Conservation (phyloP, 2,329 filamentous ascomycete species). For the Dothidotthia symphoricarpi region DNA sequence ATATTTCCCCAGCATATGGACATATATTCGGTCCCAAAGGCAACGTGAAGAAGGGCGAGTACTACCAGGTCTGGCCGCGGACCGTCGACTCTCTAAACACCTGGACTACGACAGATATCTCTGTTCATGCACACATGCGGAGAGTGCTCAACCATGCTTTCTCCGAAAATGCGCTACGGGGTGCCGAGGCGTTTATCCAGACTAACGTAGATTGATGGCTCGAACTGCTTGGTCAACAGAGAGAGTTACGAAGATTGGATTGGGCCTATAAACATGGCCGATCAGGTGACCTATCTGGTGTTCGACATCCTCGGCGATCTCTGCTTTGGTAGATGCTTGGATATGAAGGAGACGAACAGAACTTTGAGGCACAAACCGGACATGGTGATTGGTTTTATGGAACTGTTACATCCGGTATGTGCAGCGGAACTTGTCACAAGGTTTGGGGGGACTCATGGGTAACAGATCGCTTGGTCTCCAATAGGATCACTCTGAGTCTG, state of each 20-base stretch:
- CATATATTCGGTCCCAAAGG: constrained; percentile 46
- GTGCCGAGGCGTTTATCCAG: constrained; percentile 42
- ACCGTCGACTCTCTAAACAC: constrained; percentile 37
- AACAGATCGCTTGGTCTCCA: constrained; percentile 14
- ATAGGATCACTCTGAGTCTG: constrained; percentile 11
- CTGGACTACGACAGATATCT: constrained; percentile 22
- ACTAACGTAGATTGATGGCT: constrained; percentile 17
- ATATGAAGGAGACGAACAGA: constrained; percentile 27
- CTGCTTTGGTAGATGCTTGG: constrained; percentile 22
- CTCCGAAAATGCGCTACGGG: constrained; percentile 41
- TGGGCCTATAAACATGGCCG: constrained; percentile 8
- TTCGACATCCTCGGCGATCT: constrained; percentile 29
- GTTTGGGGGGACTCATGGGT: background rate
- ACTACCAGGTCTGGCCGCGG: constrained; percentile 44
- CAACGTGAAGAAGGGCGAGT: constrained; percentile 46
- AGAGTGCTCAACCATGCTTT: constrained; percentile 45
- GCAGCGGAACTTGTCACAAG: background rate
- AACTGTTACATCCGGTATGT: constrained; percentile 14
- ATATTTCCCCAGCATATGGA: constrained; percentile 54
- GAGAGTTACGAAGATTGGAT: constrained; percentile 8
- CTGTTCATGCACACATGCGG: constrained; percentile 38
- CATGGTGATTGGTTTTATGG: constrained; percentile 13
- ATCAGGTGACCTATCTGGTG: constrained; percentile 10
- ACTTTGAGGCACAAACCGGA: constrained; percentile 11
- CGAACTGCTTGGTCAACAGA: constrained; percentile 3